Evolutionary conservation across 352 stramenopile species (phyloP).

Genomic region (Pythium aristosporum): DNA sequence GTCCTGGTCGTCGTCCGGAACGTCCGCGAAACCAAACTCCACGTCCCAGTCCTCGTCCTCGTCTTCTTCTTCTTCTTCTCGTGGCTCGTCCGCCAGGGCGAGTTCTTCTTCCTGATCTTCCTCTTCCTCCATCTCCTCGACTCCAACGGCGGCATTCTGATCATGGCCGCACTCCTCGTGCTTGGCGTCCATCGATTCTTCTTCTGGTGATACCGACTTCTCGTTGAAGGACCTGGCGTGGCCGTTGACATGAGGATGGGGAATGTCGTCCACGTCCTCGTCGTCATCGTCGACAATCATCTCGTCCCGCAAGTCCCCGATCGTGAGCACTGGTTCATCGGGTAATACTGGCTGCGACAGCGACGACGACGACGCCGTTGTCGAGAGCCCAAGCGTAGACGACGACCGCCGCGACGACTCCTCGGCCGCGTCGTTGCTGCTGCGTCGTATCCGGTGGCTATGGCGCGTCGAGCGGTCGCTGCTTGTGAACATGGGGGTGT

Average conservation of each 20-base stretch:
- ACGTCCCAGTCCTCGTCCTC: constrained; percentile 76
- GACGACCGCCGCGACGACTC: constrained; percentile 10
- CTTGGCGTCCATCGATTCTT: neutral
- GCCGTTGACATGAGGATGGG: no score
- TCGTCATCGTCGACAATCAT: constrained; percentile 23
- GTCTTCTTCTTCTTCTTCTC: constrained; percentile 37
- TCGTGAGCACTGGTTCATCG: neutral
- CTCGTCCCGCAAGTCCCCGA: constrained; percentile 8
- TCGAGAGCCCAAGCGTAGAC: constrained; percentile 19
- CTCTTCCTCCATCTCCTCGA: neutral
- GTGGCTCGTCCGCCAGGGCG: neutral
- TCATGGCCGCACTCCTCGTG: neutral
- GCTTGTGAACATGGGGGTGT: neutral
- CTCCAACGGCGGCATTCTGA: neutral
- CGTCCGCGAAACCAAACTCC: constrained; percentile 69
- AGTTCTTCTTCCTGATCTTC: constrained; percentile 9
- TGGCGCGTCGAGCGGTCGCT: constrained; percentile 7
- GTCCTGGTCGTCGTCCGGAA: constrained; percentile 39
- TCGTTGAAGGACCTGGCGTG: constrained; percentile 1
- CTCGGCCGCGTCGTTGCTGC: constrained; percentile 26
- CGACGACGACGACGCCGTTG: constrained; percentile 1
- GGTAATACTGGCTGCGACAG: neutral
- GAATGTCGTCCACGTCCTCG: constrained; percentile 2
- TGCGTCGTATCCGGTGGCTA: constrained; percentile 25
- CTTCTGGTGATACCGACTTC: neutral